Evolutionary conservation across 2,329 filamentous ascomycete species (phyloP), one percentile per base, ranked within the genome.

Genomic region (Dissoconium aciculare): DNA sequence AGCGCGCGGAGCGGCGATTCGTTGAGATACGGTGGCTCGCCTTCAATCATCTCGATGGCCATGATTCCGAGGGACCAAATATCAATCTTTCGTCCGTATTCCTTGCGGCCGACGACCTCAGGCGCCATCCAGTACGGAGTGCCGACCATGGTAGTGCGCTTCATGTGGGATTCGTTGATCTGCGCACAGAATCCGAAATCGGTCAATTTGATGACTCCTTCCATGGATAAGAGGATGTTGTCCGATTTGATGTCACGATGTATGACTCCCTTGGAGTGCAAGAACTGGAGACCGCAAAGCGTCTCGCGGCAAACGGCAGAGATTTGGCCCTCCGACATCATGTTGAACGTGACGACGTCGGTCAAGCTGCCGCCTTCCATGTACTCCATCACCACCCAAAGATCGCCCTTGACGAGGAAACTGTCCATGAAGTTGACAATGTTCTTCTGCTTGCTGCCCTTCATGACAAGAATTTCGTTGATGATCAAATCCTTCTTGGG

Each of bases 111-210:
- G 15, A 98, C 89, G 13, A 98, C 87, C 58, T 98, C 89, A 3
- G 89, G 89, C 1, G 89, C 89, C 89, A 98, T 98, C 89, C 89
- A 98, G 58, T 98, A 98, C 2, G 89, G 89, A 5, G 89, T 95
- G 32, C 89, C 89, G 26, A 98, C 89, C 89, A 95, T 98, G 10
- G 89, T 98, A 4, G 85, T 95, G 37, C 89, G 79, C 67, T 95
- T 95, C 60, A 85, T 91, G 47, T 94, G 85, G 15, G 79, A 78
- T 50, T 95, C 87, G 52, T 94, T 95, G 59, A 95, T 94, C 52
- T 93, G 91, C 14, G 89, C 89, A 56, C 89, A 95, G 63, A 98
- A 98, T 9, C 89, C 89, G 51, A 98, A 95, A 64, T 98, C 89
- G 49, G 87, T 98, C 33, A 98, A 73, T 60, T 98, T 98, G 58